Evolutionary conservation across 2,329 filamentous ascomycete species (phyloP), one percentile per base, ranked within the genome.

Genomic region (Colletotrichum graminicola): DNA sequence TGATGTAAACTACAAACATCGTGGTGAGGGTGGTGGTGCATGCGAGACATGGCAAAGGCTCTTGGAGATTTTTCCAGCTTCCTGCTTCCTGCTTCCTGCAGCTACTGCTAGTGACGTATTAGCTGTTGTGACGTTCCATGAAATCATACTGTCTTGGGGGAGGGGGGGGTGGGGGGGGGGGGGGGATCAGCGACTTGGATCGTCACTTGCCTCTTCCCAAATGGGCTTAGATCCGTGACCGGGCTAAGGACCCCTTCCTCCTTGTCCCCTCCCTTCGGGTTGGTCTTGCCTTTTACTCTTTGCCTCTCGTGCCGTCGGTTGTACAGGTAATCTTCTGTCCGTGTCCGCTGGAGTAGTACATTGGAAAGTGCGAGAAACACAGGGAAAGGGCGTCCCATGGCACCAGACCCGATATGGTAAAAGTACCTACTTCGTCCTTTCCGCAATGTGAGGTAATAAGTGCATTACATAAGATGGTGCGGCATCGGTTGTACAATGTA

Each of bases 61-160:
- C 29, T 29, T 36, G n/a, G 21, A 47, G 56, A 65, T 32, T 52
- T 23, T 55, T 21, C 51, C 36, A 47, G 43, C 54, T 57, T 67
- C 29, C 54, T 70, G 55, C 64, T 45, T 32, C 32, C 32, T n/a
- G 29, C 49, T 52, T 29, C 29, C 32, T n/a, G 29, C 64, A 52
- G 52, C 21, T 34, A 8, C 51, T 55, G 32, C 52, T n/a, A 36
- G 63, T 71, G 67, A 71, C 63, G 67, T 71, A 71, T 49, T 26
- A 23, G 29, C 66, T n/a, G 41, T 49, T 34, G 34, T 36, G 34
- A 67, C 43, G 45, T 12, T 67, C 63, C 67, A 71, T 71, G 67
- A 67, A 71, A 71, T 71, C 67, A 71, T 71, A 67, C 63, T 8
- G 56, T 71, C 63, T 56, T 56, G 62, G 62, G 67, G 56, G 57